A percentile compares a stretch with the other conserved stretches of the same genome.
phyloP scores from a whole-genome alignment of 768 basidiomycete genomes.

The Psilocybe sp. region DNA sequence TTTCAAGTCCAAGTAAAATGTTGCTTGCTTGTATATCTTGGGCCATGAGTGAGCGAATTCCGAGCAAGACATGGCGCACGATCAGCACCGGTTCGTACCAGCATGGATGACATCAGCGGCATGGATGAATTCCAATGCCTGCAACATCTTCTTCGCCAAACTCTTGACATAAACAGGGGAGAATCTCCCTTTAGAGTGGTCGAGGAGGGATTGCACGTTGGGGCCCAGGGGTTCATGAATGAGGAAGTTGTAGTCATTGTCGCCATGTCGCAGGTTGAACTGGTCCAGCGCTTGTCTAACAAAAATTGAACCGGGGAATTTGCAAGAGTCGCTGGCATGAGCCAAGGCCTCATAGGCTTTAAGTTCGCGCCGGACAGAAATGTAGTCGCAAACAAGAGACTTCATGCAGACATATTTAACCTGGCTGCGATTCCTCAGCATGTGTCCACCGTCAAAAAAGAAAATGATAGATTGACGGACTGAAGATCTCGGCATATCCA shows the following conservation, averaged over 20 bases:
- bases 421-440: slow-evolving; percentile 2
- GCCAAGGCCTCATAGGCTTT: slow-evolving; percentile 5
- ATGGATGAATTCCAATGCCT: slow-evolving; percentile 12
- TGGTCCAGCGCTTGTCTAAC: slow-evolving; percentile 10
- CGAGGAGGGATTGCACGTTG: slow-evolving; percentile 1
- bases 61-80: not conserved
- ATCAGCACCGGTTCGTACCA: slow-evolving; percentile 7
- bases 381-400: slow-evolving; percentile 9
- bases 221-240: slow-evolving; percentile 9
- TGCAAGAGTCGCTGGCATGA: slow-evolving; percentile 1
- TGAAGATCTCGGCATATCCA: slow-evolving; percentile 26
- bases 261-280: slow-evolving; percentile 4
- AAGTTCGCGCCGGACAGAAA: slow-evolving; percentile 8
- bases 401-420: slow-evolving; percentile 12
- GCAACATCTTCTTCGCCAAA: slow-evolving; percentile 5
- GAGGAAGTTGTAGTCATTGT: slow-evolving; percentile 7
- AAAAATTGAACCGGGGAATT: not conserved
- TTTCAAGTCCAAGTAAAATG: slow-evolving; percentile 15
- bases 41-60: not conserved
- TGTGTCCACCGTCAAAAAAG: not conserved
- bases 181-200: not conserved
- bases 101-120: slow-evolving; percentile 15
- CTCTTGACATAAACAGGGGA: not conserved
- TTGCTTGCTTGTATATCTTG: slow-evolving; percentile 17
- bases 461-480: not conserved